A percentile compares a stretch with the other conserved stretches of the same genome.
phyloP scores from a whole-genome alignment of 768 basidiomycete species.

The Boletus tomentosulus region DNA sequence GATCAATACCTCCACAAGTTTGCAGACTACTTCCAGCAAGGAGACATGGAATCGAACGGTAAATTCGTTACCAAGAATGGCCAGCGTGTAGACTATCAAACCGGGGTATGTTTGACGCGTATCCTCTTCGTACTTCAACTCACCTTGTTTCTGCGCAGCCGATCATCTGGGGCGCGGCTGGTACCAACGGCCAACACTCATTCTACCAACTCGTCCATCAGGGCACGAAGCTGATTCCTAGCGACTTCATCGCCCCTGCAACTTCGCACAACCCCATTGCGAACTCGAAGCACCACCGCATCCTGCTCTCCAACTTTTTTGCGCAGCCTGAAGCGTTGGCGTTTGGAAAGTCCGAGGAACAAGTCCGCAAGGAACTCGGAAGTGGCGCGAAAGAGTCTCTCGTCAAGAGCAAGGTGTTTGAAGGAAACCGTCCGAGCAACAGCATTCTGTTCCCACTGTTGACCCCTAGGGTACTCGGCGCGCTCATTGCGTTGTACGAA shows the following conservation, averaged over 20 bases:
- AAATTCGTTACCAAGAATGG: conserved; percentile 95
- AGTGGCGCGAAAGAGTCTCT: conserved; percentile 74
- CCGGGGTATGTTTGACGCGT: conserved; percentile 63
- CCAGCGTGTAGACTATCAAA: conserved; percentile 90
- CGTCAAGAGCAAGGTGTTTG: conserved; percentile 96
- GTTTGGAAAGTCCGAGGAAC: conserved; percentile 93
- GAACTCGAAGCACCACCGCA: conserved; percentile 90
- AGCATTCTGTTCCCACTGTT: conserved; percentile 92
- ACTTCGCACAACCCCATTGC: conserved; percentile 87
- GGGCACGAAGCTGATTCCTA: conserved; percentile 87
- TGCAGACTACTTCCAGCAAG: conserved; percentile 99
- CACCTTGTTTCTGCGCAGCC: conserved; percentile 46
- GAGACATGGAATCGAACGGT: conserved; percentile 99
- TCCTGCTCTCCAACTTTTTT: conserved; percentile 96
- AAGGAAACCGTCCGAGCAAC: conserved; percentile 96
- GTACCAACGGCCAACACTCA: conserved; percentile 98
- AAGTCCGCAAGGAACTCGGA: conserved; percentile 70
- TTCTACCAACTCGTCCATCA: conserved; percentile 98
- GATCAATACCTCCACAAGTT: conserved; percentile 99
- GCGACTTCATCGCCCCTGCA: conserved; percentile 89
- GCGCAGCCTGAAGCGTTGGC: conserved; percentile 97
- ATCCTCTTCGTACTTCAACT: not conserved
- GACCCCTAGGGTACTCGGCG: conserved; percentile 84
- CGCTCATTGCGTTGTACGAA: conserved; percentile 89
- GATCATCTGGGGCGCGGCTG: conserved; percentile 98